These are phyloP conservation scores for Daphne laureola DNA, from an alignment of 441 rosid genomes.

Conservation along the genomic window DNA sequence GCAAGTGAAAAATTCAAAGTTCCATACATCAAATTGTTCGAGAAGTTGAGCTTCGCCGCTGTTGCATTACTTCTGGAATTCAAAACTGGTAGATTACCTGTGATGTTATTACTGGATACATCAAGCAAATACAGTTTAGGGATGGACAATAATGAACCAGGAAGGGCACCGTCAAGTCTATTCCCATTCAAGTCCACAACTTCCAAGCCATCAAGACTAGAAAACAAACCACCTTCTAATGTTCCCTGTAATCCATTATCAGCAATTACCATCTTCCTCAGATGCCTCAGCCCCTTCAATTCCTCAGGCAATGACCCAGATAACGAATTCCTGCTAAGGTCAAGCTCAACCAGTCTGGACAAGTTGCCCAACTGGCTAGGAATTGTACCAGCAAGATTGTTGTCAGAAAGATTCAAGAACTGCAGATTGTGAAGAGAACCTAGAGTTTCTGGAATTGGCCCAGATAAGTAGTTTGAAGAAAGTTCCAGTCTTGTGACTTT, in stretches of 20 bases:
- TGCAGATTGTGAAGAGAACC: slow-evolving; percentile 28
- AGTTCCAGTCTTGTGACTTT: slow-evolving; percentile 32
- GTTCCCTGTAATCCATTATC: slow-evolving; percentile 35
- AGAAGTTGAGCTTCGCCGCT: slow-evolving; percentile 35
- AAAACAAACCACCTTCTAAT: slow-evolving; percentile 43
- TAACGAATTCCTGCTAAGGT: slow-evolving; percentile 45
- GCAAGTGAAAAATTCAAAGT: slow-evolving; percentile 26
- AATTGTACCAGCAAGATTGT: slow-evolving; percentile 34
- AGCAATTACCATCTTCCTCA: slow-evolving; percentile 27
- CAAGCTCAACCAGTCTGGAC: slow-evolving; percentile 35
- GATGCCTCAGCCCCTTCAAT: slow-evolving; percentile 29
- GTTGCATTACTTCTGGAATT: slow-evolving; percentile 14
- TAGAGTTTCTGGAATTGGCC: slow-evolving; percentile 29
- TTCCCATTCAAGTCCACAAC: slow-evolving; percentile 45
- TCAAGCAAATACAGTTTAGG: slow-evolving; percentile 36
- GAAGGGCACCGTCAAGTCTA: slow-evolving; percentile 38
- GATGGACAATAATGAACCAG: slow-evolving; percentile 29
- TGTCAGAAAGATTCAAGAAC: slow-evolving; percentile 42
- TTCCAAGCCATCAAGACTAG: slow-evolving; percentile 34
- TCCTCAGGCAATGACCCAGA: slow-evolving; percentile 39
- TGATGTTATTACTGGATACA: slow-evolving; percentile 46
- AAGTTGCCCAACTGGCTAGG: slow-evolving; percentile 41
- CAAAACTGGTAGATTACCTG: slow-evolving; percentile 26
- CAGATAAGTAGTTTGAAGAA: slow-evolving; percentile 39
- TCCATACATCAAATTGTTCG: slow-evolving; percentile 52